phyloP scores from a whole-genome alignment of 305 asterid genomes.

The Fraxinus albicans region DNA sequence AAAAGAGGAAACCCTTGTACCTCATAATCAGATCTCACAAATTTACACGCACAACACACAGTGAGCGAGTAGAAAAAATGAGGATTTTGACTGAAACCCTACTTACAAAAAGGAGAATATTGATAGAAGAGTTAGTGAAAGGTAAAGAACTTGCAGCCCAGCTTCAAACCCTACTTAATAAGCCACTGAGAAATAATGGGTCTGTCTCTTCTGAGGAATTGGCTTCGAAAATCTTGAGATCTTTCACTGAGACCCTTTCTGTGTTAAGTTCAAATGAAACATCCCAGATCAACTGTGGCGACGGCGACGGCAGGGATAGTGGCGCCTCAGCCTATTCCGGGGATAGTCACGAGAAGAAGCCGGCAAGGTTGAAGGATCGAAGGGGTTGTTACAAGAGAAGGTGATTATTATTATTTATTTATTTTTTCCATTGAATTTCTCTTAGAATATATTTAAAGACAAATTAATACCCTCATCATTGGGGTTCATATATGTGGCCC shows the following conservation, averaged over 20 bases:
- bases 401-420: slow-evolving; percentile 27
- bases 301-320: not conserved
- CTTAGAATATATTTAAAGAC: not conserved
- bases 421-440: not conserved
- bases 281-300: slow-evolving; percentile 40
- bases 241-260: slow-evolving; percentile 45
- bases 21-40: slow-evolving; percentile 1
- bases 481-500: not conserved
- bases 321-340: slow-evolving; percentile 27
- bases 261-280: slow-evolving; percentile 27
- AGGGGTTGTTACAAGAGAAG: slow-evolving; percentile 82
- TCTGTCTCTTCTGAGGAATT: slow-evolving; percentile 33
- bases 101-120: slow-evolving; percentile 27
- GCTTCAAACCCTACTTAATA: slow-evolving; percentile 42
- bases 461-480: not conserved
- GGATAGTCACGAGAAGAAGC: slow-evolving; percentile 28
- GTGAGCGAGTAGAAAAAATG: slow-evolving; percentile 7
- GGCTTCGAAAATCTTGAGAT: slow-evolving; percentile 34
- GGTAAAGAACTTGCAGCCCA: slow-evolving; percentile 45
- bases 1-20: not conserved
- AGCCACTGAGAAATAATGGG: slow-evolving; percentile 24
- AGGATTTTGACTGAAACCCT: slow-evolving; percentile 6
- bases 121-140: slow-evolving; percentile 33
- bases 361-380: slow-evolving; percentile 39
- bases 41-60: not conserved